Evolutionary conservation across 129 eudicot genomes (phyloP), one percentile per base, ranked within the genome.

Genomic region (Smallanthus sonchifolius): DNA sequence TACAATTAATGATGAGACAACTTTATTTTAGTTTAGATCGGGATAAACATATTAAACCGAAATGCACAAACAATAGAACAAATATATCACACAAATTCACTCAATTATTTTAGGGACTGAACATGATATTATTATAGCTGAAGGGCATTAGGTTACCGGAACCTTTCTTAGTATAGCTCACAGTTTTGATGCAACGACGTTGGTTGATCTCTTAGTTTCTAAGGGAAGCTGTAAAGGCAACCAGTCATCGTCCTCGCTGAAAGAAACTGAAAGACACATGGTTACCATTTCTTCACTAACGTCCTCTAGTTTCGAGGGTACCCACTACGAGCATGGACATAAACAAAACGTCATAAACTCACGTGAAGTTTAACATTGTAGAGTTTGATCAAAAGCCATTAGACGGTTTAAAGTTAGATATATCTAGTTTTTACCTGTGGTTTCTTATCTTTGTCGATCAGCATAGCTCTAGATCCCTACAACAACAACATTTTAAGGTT

Each of bases 381-480:
- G 10, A 61, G 20, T 0, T 32, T 62, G 30, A 24, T 24, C 30
- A 24, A 24, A 24, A 65, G 3, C 15, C 52, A 42, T 8, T 11
- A 4, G 67, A 14, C 4, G 5, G 19, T 30, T 63, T 36, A 63
- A 15, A 14, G 19, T 47, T 47, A 47, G 3, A 30, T 7, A 39
- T 56, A 7, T 32, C 30, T 24, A 52, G 24, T 39, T 13, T 39
- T 57, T 72, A 81, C 85, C 81, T 76, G 65, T 39, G 85, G 85
- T 65, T 44, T 81, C 49, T 56, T 81, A 57, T 81, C 82, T 76
- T 81, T 81, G 52, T 81, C 82, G 16, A 81, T 71, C 67, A 81
- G 15, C 66, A 81, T 71, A 30, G 85, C 82, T 76, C 82, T 82
- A 14, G 75, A 37, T 32, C 86, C 86, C 86, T 82, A 44, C 71